phyloP scores from a whole-genome alignment of 441 rosid species.

The Biscutella laevigata region DNA sequence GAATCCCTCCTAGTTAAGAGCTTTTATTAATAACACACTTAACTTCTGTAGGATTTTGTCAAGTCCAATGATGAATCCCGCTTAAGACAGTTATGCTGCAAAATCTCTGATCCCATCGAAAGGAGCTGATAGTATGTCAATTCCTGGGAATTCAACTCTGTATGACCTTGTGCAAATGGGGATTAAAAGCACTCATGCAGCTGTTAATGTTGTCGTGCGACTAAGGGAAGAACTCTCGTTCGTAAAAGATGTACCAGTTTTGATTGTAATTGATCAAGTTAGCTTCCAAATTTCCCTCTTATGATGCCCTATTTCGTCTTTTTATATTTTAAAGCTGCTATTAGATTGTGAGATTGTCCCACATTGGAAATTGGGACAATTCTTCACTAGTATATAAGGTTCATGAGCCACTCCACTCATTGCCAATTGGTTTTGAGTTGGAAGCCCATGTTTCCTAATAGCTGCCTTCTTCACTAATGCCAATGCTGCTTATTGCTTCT shows the following conservation, averaged over 20 bases:
- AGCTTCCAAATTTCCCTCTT: conserved; percentile 22
- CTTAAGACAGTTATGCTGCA: conserved; percentile 57
- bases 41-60: conserved; percentile 52
- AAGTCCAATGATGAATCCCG: conserved; percentile 55
- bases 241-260: conserved; percentile 78
- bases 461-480: neutral
- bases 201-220: conserved; percentile 71
- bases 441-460: no score
- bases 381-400: no score
- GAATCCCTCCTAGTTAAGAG: neutral
- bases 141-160: conserved; percentile 63
- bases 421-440: no score
- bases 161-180: conserved; percentile 80
- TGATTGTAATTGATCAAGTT: conserved; percentile 90
- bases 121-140: conserved; percentile 52
- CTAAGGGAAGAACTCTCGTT: conserved; percentile 85
- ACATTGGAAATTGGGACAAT: no score
- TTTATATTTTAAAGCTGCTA: neutral
- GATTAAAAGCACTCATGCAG: conserved; percentile 70
- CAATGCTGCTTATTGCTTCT: conserved; percentile 17
- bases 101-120: conserved; percentile 71
- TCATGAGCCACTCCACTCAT: no score
- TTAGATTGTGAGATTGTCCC: no score
- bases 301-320: neutral
- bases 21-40: conserved; percentile 9